Conservation (phyloP, 192 early-diverging fungal genomes). For the Podila epigama region DNA sequence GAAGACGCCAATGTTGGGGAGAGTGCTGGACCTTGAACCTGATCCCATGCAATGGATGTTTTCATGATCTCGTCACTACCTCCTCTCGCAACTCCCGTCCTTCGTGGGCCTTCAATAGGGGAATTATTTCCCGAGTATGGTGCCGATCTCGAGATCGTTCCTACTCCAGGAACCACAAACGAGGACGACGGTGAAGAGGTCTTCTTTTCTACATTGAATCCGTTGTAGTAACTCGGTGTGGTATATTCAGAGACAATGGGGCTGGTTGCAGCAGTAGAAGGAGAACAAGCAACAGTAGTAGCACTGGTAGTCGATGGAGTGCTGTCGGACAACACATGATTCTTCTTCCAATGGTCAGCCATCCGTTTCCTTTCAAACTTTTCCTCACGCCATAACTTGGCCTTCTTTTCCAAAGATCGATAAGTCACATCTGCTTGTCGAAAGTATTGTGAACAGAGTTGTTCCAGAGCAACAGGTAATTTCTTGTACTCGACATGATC, state of each 20-base stretch:
- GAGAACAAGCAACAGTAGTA: no score
- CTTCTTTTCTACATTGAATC: no score
- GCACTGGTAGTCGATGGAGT: no score
- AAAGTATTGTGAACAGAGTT: constrained; percentile 40
- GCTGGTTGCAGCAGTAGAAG: no score
- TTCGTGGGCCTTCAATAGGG: no score
- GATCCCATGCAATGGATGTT: constrained; percentile 30
- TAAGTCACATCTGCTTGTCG: constrained; percentile 28
- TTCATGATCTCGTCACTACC: constrained; percentile 4
- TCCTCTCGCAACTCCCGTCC: no score
- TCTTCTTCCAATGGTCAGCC: constrained; percentile 7
- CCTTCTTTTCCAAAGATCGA: constrained; percentile 13
- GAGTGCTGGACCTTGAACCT: neutral
- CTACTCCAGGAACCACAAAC: no score
- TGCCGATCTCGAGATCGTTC: neutral
- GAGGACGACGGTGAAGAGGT: no score
- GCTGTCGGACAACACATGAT: neutral
- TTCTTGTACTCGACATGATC: constrained; percentile 22
- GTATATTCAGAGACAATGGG: no score
- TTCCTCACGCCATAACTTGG: constrained; percentile 22
- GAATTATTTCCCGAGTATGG: no score
- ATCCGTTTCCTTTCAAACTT: neutral
- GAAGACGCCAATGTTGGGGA: neutral
- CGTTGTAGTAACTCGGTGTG: no score
- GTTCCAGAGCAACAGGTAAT: constrained; percentile 12